Evolutionary conservation across 2,329 filamentous ascomycete genomes (phyloP).

Genomic region (Beauveria brongniartii): DNA sequence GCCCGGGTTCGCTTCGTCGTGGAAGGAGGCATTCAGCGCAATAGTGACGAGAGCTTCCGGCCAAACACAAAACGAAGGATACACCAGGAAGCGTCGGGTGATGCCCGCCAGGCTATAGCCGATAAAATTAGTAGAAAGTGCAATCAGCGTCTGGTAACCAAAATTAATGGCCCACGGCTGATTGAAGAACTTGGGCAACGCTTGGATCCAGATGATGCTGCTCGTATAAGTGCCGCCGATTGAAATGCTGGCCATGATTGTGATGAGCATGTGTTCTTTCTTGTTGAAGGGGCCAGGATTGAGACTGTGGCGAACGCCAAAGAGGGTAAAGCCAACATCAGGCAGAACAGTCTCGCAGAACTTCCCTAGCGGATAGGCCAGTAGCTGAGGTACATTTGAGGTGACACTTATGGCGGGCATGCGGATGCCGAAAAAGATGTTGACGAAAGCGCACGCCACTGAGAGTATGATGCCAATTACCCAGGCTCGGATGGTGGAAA

Average conservation of each 20-base stretch:
- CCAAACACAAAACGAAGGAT: constrained; percentile 42
- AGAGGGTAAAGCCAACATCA: constrained; percentile 25
- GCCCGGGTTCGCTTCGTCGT: constrained; percentile 13
- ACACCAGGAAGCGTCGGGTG: constrained; percentile 38
- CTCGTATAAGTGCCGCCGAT: constrained; percentile 35
- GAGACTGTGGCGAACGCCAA: constrained; percentile 29
- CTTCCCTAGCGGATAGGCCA: constrained; percentile 30
- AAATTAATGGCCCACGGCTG: constrained; percentile 20
- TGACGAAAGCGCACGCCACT: constrained; percentile 23
- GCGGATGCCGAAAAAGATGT: constrained; percentile 33
- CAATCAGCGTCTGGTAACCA: constrained; percentile 37
- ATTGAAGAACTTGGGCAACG: constrained; percentile 16
- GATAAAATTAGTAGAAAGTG: constrained; percentile 40
- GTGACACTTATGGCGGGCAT: constrained; percentile 32
- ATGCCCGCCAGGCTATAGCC: constrained; percentile 45
- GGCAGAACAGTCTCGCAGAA: constrained; percentile 26
- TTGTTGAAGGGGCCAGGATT: constrained; percentile 44
- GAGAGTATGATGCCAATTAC: constrained; percentile 29
- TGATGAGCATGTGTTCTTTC: constrained; percentile 47
- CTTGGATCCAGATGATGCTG: constrained; percentile 35
- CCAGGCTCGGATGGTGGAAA: constrained; percentile 34
- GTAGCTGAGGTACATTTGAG: constrained; percentile 31
- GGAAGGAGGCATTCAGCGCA: constrained; percentile 27
- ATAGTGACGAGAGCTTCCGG: constrained; percentile 39
- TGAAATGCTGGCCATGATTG: constrained; percentile 48